Evolutionary conservation across 371 early-diverging fungal genomes (phyloP), one percentile per base, ranked within the genome.

Genomic region (Coemansia sp.): DNA sequence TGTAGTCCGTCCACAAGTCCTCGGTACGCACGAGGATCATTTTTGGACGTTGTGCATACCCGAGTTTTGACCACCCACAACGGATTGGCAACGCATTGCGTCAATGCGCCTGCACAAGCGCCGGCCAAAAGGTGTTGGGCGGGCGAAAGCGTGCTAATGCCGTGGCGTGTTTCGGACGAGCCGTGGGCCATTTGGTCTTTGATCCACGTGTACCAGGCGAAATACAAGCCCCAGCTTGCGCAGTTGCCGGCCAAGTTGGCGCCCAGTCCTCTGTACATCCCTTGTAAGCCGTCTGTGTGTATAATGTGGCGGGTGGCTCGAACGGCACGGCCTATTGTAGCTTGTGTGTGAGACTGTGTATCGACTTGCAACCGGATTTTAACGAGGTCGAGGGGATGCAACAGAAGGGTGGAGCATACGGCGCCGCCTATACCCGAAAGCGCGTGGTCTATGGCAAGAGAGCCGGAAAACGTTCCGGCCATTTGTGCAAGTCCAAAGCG

Each of bases 21-120:
- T 26, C 82, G 86, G 74, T 95, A 97, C 2, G 92, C 89, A 21
- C 85, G 86, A 0, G 92, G 88, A 20, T 87, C 82, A 62, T 70
- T 69, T 7, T 72, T 82, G 60, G 81, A 85, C 8, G 87, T 93
- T 33, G 85, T 89, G 74, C 93, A 94, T 90, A 97, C 94, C 14
- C 98, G 86, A 0, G 95, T 95, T 77, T 97, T 97, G 65, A 95
- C 87, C 5, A 97, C 92, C 95, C 95, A 97, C 55, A 97, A 80
- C 0, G 97, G 97, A 75, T 97, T 97, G 0, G 96, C 91, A 65
- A 90, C 86, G 4, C 92, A 64, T 6, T 90, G 90, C 0, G 95
- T 94, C 25, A 92, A 72, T 1, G 91, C 91, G 7, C 95, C 94
- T 77, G 81, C 80, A 3, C 63, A 82, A 0, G 92, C 91, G 2